A percentile compares a stretch with the other conserved stretches of the same genome.
Conservation (phyloP, 2,329 filamentous ascomycete species). For the Xylariales sp. region DNA sequence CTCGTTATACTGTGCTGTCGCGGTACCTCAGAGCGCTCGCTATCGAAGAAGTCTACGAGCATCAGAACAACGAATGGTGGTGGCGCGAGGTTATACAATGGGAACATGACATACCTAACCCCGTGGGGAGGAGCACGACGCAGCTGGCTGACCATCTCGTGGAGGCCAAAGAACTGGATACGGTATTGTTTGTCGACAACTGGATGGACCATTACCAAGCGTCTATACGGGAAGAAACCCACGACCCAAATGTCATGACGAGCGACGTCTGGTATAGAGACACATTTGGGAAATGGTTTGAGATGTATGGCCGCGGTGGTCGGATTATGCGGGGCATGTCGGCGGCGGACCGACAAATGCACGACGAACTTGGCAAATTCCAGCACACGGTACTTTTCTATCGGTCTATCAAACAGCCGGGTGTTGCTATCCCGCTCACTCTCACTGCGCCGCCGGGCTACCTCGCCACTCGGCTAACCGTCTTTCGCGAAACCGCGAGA, state of each 20-base stretch:
- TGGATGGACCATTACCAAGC: background rate
- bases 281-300: background rate
- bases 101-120: background rate
- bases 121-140: background rate
- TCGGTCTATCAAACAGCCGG: slow-evolving; percentile 18
- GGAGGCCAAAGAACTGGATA: background rate
- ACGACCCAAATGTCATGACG: background rate
- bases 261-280: background rate
- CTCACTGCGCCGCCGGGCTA: background rate
- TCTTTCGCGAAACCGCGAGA: background rate
- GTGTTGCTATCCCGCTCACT: background rate
- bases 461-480: slow-evolving; percentile 11
- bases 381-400: slow-evolving; percentile 43
- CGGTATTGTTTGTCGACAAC: background rate
- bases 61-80: slow-evolving; percentile 25
- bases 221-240: background rate
- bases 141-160: background rate
- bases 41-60: background rate
- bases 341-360: slow-evolving; percentile 17
- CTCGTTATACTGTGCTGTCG: slow-evolving; percentile 30
- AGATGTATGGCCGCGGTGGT: slow-evolving; percentile 34
- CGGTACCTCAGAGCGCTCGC: slow-evolving; percentile 21
- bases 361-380: slow-evolving; percentile 36
- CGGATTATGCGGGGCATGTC: slow-evolving; percentile 31
- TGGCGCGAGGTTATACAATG: background rate